Percentiles rank a stretch among this genome's conserved stretches.
Evolutionary conservation across 169 alveolate species (phyloP).

Genomic region (Cryptosporidium sp.): DNA sequence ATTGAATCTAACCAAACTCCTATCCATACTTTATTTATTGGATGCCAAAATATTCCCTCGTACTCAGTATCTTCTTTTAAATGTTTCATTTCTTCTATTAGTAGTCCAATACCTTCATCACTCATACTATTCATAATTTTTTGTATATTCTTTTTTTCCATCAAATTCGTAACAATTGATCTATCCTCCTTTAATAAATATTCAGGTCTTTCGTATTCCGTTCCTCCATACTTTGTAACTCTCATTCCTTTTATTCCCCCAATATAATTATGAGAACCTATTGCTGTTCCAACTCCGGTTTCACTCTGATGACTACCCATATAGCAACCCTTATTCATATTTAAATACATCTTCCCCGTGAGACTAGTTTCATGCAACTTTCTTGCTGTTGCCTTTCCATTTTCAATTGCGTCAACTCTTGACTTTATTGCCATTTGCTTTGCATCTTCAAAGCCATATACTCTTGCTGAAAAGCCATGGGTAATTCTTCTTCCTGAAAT

Average conservation of each 20-base stretch:
- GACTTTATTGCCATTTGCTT: conserved; percentile 74
- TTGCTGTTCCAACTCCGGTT: background rate
- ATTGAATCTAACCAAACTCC: conserved; percentile 73
- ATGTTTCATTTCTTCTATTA: conserved; percentile 70
- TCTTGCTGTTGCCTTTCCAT: conserved; percentile 74
- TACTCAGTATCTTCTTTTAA: conserved; percentile 55
- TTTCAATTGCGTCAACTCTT: conserved; percentile 71
- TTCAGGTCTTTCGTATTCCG: background rate
- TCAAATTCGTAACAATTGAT: background rate
- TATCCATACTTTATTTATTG: conserved; percentile 65
- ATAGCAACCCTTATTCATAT: conserved; percentile 4
- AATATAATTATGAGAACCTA: background rate
- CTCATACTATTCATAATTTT: conserved; percentile 40
- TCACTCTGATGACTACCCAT: background rate
- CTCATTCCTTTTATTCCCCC: background rate
- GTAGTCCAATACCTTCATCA: conserved; percentile 32
- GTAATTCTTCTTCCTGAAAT: conserved; percentile 74
- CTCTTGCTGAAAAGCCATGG: conserved; percentile 74
- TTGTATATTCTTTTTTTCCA: conserved; percentile 22
- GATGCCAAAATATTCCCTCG: conserved; percentile 75
- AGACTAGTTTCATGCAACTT: conserved; percentile 50
- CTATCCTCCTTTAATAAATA: conserved; percentile 1
- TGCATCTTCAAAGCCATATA: conserved; percentile 72
- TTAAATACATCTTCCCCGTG: conserved; percentile 8
- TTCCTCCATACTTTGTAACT: background rate